Percentiles rank a stretch among this genome's conserved stretches.
These are phyloP conservation scores for Acanthamoeba sp. DNA, from an alignment of 208 protist species.

Conservation along the genomic window DNA sequence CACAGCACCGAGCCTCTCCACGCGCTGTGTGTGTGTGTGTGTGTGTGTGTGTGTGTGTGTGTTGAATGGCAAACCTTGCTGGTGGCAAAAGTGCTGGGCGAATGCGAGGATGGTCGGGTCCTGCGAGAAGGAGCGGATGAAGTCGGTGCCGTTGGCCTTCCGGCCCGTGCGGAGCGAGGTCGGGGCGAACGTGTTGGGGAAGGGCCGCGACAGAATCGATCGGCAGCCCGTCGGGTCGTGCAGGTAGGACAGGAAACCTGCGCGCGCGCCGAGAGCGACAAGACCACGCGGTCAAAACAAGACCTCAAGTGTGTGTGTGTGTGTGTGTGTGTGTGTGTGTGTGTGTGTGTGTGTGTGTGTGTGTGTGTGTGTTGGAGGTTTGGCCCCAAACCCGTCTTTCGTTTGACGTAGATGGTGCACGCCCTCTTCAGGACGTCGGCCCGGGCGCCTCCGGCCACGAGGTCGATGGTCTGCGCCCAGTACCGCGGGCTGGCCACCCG, in stretches of 20 bases:
- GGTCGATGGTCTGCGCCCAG: slow-evolving; percentile 66
- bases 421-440: background rate
- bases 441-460: background rate
- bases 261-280: background rate
- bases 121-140: slow-evolving; percentile 78
- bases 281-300: background rate
- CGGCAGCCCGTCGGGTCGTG: slow-evolving; percentile 79
- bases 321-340: too few species aligned
- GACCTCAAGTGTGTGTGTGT: background rate
- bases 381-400: slow-evolving; percentile 56
- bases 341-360: too few species aligned
- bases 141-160: slow-evolving; percentile 28
- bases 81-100: slow-evolving; percentile 78
- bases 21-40: background rate
- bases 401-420: slow-evolving; percentile 76
- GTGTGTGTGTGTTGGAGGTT: too few species aligned
- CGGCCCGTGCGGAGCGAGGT: background rate
- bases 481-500: slow-evolving; percentile 73
- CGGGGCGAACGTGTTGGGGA: background rate
- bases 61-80: background rate
- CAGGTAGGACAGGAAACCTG: slow-evolving; percentile 66
- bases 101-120: slow-evolving; percentile 78
- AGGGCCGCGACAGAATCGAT: slow-evolving; percentile 31
- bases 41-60: background rate
- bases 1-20: too few species aligned